Evolutionary conservation across 1,284 basidiomycete genomes (phyloP), one percentile per base, ranked within the genome.

Genomic region (Golubevia sp.): DNA sequence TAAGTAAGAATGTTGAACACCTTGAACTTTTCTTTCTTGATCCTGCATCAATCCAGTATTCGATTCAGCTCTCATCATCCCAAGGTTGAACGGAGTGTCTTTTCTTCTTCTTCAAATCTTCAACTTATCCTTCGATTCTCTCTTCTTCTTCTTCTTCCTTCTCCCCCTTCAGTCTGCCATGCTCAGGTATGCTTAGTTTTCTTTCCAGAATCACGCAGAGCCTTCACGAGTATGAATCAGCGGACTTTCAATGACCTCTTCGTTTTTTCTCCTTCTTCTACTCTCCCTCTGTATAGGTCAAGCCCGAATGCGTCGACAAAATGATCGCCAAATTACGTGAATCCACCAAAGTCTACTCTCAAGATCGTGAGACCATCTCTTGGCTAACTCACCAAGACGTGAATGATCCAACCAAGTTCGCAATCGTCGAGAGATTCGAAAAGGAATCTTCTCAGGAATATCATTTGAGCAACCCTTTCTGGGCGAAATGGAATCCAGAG

Each of bases 381-480:
- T 64, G 62, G 61, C 27, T 64, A 11, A 61, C 62, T 3, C 59
- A 62, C 27, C 62, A 64, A 38, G 49, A 54, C 60, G 53, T 15
- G 13, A 23, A 53, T n/a, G 59, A 64, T 13, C 30, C 59, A 23
- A 61, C 18, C 3, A 56, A 57, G 44, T 64, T 64, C 27, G 50
- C 62, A 54, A 64, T 64, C 55, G 62, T 64, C n/a, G 62, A 64
- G 38, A 51, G 62, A 27, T 64, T 64, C 58, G 62, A 64, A 50
- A n/a, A 54, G 20, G 62, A 64, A 58, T 15, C n/a, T 18, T 48
- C 27, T 2, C 62, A 64, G 27, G 55, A 64, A 44, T 64, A 64
- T 52, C 62, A 64, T 23, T 30, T 64, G 15, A 58, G 55, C 26
- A 63, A 64, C 38, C 62, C 62, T 5, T 18, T 8, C 24, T 44